phyloP scores from a whole-genome alignment of 352 stramenopile genomes.

The Globisporangium takayamanum region DNA sequence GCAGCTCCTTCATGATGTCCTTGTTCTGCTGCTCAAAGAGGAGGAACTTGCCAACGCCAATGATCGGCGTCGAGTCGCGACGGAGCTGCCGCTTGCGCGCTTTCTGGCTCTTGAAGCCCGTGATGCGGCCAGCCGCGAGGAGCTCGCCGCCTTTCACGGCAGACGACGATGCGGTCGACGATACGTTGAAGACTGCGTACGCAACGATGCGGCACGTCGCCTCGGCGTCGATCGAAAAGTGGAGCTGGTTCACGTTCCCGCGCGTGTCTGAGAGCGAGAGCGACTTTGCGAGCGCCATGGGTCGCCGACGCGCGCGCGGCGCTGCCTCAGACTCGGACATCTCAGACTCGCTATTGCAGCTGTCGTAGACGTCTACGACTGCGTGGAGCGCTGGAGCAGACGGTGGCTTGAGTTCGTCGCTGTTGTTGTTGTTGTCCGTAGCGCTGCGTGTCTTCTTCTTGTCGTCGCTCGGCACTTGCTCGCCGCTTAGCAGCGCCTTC shows the following conservation, averaged over 20 bases:
- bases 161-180: conserved; percentile 22
- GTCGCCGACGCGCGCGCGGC: conserved; percentile 21
- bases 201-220: conserved; percentile 76
- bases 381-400: conserved; percentile 2
- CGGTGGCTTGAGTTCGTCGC: conserved; percentile 31
- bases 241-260: conserved; percentile 51
- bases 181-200: conserved; percentile 64
- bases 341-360: conserved; percentile 80
- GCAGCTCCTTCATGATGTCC: conserved; percentile 87
- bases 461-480: conserved; percentile 51
- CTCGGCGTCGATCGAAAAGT: conserved; percentile 80
- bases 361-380: conserved; percentile 61
- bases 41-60: conserved; percentile 76
- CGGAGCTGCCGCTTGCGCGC: conserved; percentile 64
- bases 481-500: conserved; percentile 69
- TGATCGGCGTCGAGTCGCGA: conserved; percentile 58
- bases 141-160: conserved; percentile 12
- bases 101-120: conserved; percentile 46
- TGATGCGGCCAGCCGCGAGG: conserved; percentile 15
- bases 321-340: conserved; percentile 65
- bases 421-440: conserved; percentile 13
- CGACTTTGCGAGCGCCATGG: conserved; percentile 11
- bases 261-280: conserved; percentile 17
- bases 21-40: conserved; percentile 88
- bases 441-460: conserved; percentile 26